phyloP scores from a whole-genome alignment of 352 stramenopile species.

The Globisporangium cylindrosporum region DNA sequence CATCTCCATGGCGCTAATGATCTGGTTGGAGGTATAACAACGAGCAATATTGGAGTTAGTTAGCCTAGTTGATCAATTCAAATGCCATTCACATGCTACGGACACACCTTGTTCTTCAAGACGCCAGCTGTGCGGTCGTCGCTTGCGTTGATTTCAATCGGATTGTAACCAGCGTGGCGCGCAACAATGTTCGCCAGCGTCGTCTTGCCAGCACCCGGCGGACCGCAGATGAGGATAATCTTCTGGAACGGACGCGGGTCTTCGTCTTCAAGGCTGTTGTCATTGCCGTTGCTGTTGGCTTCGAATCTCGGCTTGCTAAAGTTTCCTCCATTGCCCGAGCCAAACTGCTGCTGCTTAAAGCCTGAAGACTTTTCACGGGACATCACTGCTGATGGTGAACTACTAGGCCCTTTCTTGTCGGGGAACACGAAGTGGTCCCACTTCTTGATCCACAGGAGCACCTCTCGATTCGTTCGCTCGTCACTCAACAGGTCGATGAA shows the following conservation, averaged over 20 bases:
- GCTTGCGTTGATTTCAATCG: conserved; percentile 97
- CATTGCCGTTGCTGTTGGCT: conserved; percentile 10
- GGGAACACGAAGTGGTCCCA: conserved; percentile 97
- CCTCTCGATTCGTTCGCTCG: conserved; percentile 95
- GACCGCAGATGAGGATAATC: conserved; percentile 95
- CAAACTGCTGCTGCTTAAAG: conserved; percentile 12
- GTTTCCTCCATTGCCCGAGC: conserved; percentile 9
- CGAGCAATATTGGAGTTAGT: conserved; percentile 1
- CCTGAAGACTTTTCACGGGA: conserved; percentile 6
- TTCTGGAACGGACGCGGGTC: conserved; percentile 67
- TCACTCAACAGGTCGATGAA: conserved; percentile 96
- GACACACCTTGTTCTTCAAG: conserved; percentile 87
- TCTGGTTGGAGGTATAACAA: conserved; percentile 22
- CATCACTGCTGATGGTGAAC: background rate
- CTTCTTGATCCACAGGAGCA: conserved; percentile 92
- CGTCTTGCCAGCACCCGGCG: conserved; percentile 94
- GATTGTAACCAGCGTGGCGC: conserved; percentile 94
- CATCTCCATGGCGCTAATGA: conserved; percentile 92
- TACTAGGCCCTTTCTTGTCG: conserved; percentile 34
- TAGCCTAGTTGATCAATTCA: background rate
- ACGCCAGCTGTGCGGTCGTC: conserved; percentile 94
- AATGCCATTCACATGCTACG: background rate
- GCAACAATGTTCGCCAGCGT: conserved; percentile 97
- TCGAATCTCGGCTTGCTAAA: conserved; percentile 6
- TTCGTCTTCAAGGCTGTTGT: conserved; percentile 11